Evolutionary conservation across 2,329 filamentous ascomycete genomes (phyloP).

Genomic region (Lecanicillium sp.): DNA sequence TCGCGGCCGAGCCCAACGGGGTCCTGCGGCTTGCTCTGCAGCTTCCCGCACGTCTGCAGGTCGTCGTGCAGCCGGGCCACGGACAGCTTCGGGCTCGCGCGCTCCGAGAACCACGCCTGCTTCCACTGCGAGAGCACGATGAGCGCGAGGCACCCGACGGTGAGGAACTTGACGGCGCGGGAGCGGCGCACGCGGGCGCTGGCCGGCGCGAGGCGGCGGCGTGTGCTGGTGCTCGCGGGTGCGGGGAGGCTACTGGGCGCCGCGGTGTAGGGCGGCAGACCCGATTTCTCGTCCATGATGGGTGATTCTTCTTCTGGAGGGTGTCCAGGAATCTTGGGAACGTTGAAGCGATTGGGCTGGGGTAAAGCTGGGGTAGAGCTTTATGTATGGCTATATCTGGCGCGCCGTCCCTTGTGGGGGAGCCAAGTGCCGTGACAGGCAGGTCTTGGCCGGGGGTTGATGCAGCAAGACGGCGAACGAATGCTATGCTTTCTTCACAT

Average conservation of each 20-base stretch:
- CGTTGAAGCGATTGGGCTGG: too few relatives aligned
- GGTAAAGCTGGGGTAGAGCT: too few relatives aligned
- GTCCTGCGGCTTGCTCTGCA: conserved; percentile 49
- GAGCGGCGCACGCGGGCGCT: conserved; percentile 34
- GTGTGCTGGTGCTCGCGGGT: conserved; percentile 14
- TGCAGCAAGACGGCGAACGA: too few relatives aligned
- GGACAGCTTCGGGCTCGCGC: conserved; percentile 37
- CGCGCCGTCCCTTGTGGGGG: too few relatives aligned
- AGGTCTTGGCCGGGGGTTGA: too few relatives aligned
- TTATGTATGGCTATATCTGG: too few relatives aligned
- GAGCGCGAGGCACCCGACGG: conserved; percentile 43
- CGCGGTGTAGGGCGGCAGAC: conserved; percentile 11
- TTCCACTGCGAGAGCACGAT: conserved; percentile 45
- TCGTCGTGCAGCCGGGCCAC: conserved; percentile 47
- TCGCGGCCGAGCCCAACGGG: conserved; percentile 50
- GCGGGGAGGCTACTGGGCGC: conserved; percentile 19
- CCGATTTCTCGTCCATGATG: conserved; percentile 16
- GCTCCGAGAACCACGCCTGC: conserved; percentile 29
- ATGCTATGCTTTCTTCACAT: too few relatives aligned
- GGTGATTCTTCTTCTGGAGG: not conserved
- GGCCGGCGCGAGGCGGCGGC: conserved; percentile 18
- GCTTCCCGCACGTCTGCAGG: conserved; percentile 48
- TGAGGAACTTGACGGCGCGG: conserved; percentile 37
- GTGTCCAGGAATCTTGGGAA: conserved; percentile 3
- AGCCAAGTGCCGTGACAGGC: too few relatives aligned